These are phyloP conservation scores for Rubia peregrina DNA, from an alignment of 305 asterid species.

Conservation along the genomic window DNA sequence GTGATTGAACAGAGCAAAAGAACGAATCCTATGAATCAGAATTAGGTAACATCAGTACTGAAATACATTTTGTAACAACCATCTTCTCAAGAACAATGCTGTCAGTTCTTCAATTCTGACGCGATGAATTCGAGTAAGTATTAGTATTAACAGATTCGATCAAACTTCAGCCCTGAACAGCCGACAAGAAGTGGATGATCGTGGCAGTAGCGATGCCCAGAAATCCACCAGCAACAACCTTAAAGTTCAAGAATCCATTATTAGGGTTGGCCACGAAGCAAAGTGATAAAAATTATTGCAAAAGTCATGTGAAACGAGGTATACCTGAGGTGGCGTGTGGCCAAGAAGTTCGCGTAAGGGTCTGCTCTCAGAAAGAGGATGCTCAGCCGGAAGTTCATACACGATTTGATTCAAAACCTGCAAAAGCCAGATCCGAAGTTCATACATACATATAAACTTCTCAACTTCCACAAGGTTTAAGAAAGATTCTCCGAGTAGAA, in stretches of 20 bases:
- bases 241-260: constrained; percentile 14
- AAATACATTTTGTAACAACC: constrained; percentile 5
- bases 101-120: constrained; percentile 1
- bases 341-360: constrained; percentile 97
- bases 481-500: neutral
- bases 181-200: constrained; percentile 30
- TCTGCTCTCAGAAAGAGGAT: constrained; percentile 89
- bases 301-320: constrained; percentile 4
- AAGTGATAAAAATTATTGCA: neutral
- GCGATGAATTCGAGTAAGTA: neutral
- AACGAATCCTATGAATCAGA: neutral
- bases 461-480: neutral
- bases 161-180: constrained; percentile 23
- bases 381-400: constrained; percentile 90
- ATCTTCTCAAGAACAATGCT: constrained; percentile 5
- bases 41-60: neutral
- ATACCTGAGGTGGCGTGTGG: constrained; percentile 94
- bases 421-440: constrained; percentile 4
- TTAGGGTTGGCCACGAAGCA: neutral
- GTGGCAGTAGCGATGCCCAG: constrained; percentile 50
- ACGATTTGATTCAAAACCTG: constrained; percentile 90
- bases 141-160: neutral
- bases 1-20: neutral
- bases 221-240: constrained; percentile 78
- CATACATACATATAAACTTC: neutral